A percentile compares a stretch with the other conserved stretches of the same genome.
Evolutionary conservation across 1,139 yeast species (phyloP).

Genomic region (Diutina neorugosa): DNA sequence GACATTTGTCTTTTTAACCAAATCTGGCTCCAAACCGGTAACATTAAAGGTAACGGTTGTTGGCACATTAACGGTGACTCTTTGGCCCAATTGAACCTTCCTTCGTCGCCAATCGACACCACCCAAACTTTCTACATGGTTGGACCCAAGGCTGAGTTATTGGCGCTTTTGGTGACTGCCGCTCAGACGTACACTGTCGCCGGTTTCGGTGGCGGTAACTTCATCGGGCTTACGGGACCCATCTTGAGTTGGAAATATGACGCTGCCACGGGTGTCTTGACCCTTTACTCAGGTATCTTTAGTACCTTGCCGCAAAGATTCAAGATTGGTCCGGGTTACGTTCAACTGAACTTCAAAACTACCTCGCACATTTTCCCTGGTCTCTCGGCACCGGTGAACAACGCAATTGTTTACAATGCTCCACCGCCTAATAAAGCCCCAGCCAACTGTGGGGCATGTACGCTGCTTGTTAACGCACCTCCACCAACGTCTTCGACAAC

Average conservation of each 20-base stretch:
- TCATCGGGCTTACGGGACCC: slow-evolving; percentile 1
- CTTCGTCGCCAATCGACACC: slow-evolving; percentile 1
- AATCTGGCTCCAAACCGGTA: not conserved
- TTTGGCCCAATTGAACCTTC: slow-evolving; percentile 2
- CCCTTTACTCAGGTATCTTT: not conserved
- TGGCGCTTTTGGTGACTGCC: not conserved
- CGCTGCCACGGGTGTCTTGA: not conserved
- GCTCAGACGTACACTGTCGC: not conserved
- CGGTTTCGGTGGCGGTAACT: slow-evolving; percentile 3
- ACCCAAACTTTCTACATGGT: not conserved
- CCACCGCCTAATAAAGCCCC: not conserved
- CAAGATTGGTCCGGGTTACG: not conserved
- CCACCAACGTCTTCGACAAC: not conserved
- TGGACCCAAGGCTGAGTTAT: not conserved
- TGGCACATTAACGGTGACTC: not conserved
- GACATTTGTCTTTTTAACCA: slow-evolving; percentile 2
- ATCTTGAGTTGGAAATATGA: not conserved
- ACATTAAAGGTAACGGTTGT: not conserved
- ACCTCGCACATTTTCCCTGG: slow-evolving; percentile 1
- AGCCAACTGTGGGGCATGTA: not conserved
- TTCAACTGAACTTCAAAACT: not conserved
- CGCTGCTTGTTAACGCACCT: not conserved
- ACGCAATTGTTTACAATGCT: not conserved
- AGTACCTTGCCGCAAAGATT: not conserved
- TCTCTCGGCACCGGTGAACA: not conserved